Conservation (phyloP, 257 asterid species). For the Buddleja alternifolia region DNA sequence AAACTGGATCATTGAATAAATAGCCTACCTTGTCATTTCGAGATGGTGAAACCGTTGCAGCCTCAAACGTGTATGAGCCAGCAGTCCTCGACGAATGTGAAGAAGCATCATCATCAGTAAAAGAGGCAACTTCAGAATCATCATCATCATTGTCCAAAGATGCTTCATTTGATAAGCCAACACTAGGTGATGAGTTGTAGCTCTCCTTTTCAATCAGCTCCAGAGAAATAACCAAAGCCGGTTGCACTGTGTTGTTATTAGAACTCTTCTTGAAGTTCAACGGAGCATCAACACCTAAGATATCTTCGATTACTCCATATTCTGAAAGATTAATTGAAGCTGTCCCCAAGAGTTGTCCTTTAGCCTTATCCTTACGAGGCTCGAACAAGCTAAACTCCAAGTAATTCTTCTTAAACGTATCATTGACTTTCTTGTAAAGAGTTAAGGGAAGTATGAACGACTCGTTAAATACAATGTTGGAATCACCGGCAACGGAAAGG, state of each 20-base stretch:
- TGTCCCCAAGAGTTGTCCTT: slow-evolving; percentile 70
- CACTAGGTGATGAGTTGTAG: slow-evolving; percentile 65
- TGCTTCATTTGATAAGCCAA: slow-evolving; percentile 52
- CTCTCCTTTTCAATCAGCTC: slow-evolving; percentile 66
- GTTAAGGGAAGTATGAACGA: slow-evolving; percentile 61
- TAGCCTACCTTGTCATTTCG: slow-evolving; percentile 60
- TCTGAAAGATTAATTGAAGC: slow-evolving; percentile 74
- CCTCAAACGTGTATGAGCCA: slow-evolving; percentile 55
- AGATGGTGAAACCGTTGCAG: slow-evolving; percentile 61
- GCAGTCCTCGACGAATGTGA: slow-evolving; percentile 74
- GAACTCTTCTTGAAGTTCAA: slow-evolving; percentile 67
- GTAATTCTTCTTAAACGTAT: slow-evolving; percentile 62
- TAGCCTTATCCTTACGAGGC: slow-evolving; percentile 77
- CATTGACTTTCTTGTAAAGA: slow-evolving; percentile 48
- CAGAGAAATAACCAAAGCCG: slow-evolving; percentile 58
- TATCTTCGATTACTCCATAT: slow-evolving; percentile 59
- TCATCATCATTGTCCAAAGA: slow-evolving; percentile 57
- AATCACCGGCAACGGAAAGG: slow-evolving; percentile 58
- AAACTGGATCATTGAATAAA: slow-evolving; percentile 13
- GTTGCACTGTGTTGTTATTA: slow-evolving; percentile 40
- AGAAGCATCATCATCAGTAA: slow-evolving; percentile 65
- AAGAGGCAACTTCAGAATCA: slow-evolving; percentile 45
- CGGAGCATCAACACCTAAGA: slow-evolving; percentile 51
- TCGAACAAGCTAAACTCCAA: slow-evolving; percentile 71
- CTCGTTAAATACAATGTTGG: slow-evolving; percentile 62